Percentiles rank a stretch among this genome's conserved stretches.
Conservation (phyloP, 768 basidiomycete species). For the Macrolepiota fuliginosa region DNA sequence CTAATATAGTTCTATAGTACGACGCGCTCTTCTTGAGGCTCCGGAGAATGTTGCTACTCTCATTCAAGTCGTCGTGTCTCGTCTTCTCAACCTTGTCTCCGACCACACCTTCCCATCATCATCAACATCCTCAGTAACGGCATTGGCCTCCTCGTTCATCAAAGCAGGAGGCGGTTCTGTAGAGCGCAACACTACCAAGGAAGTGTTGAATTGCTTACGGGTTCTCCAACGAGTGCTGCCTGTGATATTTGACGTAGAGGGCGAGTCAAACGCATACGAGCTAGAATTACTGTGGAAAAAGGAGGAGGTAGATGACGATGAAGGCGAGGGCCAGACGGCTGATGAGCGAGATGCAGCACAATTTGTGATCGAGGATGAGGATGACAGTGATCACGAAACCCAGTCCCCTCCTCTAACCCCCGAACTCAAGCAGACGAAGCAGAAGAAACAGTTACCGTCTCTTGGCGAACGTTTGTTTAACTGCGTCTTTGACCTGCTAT, state of each 20-base stretch:
- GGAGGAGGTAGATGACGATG: conserved; percentile 43
- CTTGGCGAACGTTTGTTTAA: conserved; percentile 79
- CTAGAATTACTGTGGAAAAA: conserved; percentile 81
- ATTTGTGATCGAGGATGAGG: conserved; percentile 90
- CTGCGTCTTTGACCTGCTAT: conserved; percentile 81
- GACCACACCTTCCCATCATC: conserved; percentile 79
- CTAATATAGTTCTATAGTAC: conserved; percentile 47
- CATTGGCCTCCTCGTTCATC: conserved; percentile 71
- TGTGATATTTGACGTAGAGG: conserved; percentile 80
- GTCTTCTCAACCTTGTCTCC: conserved; percentile 71
- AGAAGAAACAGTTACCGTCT: conserved; percentile 60
- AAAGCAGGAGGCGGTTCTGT: conserved; percentile 47
- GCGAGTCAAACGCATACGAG: conserved; percentile 72
- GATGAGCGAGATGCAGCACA: conserved; percentile 34
- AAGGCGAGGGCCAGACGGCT: conserved; percentile 25
- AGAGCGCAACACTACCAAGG: conserved; percentile 73
- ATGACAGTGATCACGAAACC: conserved; percentile 43
- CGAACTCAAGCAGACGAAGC: conserved; percentile 19
- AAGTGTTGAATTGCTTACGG: conserved; percentile 90
- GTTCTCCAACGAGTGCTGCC: conserved; percentile 88
- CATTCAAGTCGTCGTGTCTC: conserved; percentile 63
- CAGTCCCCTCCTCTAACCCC: conserved; percentile 18
- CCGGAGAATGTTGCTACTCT: conserved; percentile 88
- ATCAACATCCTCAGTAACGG: conserved; percentile 52
- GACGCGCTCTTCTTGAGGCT: conserved; percentile 74